Base-by-base conservation (phyloP, 352 stramenopile genomes). In the Pythium phragmiticola region DNA sequence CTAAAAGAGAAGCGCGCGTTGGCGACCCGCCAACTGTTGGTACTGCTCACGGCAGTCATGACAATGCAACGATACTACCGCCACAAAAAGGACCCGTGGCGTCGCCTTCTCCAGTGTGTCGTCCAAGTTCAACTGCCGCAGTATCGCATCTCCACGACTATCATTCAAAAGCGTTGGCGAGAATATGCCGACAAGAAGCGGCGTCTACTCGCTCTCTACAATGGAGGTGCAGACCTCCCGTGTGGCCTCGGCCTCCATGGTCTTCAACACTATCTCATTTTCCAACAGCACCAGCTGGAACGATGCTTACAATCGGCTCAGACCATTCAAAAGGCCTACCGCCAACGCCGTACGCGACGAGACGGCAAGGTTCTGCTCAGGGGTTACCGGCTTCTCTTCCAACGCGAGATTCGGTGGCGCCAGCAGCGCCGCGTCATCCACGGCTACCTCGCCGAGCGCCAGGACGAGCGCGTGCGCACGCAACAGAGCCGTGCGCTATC, bases 401-500 rank as follows among this genome's bases (percentile, higher is more conserved):
- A 73, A 4, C 62, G 72, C 21, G 75, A 89, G n/a, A 47, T 88
- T 7, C 74, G 69, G n/a, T 68, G 74, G 50, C 69, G 71, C 39
- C 63, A 82, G 42, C 78, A 89, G 56, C 76, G 80, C 2, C 43
- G 54, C n/a, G 59, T 89, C 28, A 81, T 89, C 37, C 80, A 88
- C 67, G 65, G 63, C 9, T 88, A 70, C 17, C 58, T 89, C 28
- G 51, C 74, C 33, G 78, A 87, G 47, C 67, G 75, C 52, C 62
- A 66, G 34, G 57, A 75, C n/a, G 61, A 69, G 14, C 75, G 70
- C n/a, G 53, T 39, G 45, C 58, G 56, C 41, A 65, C 50, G 34
- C 59, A 39, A 41, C 52, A 67, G 23, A 43, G n/a, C 21, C 16
- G 28, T 46, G 30, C 17, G 37, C 9, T 5, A 30, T 30, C 26